Evolutionary conservation across 164 flowering plant species (phyloP), one percentile per base, ranked within the genome.

Genomic region (Magnolia changhungtana): DNA sequence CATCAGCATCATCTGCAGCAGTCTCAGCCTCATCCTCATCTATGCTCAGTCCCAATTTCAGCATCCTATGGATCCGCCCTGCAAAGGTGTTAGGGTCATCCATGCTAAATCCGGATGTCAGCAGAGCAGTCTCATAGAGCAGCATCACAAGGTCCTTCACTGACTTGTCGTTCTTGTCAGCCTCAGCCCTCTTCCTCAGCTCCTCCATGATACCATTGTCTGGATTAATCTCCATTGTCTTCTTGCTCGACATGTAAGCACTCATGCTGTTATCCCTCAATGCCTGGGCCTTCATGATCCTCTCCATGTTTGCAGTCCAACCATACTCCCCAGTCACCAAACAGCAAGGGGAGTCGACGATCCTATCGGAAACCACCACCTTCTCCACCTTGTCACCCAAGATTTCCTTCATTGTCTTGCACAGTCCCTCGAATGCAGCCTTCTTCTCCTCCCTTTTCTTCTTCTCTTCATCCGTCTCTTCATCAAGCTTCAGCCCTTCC

Each of bases 301-400:
- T 88, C 78, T 90, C 91, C 93, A 87, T 90, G 74, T 90, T 90
- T 0, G 94, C 92, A 0, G 90, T 81, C 94, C 94, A 90, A 0
- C 93, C 93, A 69, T 90, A 90, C 72, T 90, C 91, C 1, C 91
- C 91, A 0, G 93, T 90, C 1, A 90, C 93, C 81, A 90, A 74
- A 59, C 89, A 86, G 73, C 93, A 90, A 0, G 93, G 93, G 0
- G 94, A 89, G 74, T 89, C 92, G 20, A 89, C 92, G 24, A 90
- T 77, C 11, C 90, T 78, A 45, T 90, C 91, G 8, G 90, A 90
- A 3, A 89, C 88, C 64, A 87, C 87, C 24, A 88, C 93, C 73
- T 89, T 88, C 83, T 89, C 91, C 6, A 89, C 91, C 72, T 45
- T 86, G 78, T 90, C 91, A 0, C 91, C 93, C 14, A 90, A 78